Conservation (phyloP, 768 basidiomycete species). For the Tylopilus vinaceipallidus region DNA sequence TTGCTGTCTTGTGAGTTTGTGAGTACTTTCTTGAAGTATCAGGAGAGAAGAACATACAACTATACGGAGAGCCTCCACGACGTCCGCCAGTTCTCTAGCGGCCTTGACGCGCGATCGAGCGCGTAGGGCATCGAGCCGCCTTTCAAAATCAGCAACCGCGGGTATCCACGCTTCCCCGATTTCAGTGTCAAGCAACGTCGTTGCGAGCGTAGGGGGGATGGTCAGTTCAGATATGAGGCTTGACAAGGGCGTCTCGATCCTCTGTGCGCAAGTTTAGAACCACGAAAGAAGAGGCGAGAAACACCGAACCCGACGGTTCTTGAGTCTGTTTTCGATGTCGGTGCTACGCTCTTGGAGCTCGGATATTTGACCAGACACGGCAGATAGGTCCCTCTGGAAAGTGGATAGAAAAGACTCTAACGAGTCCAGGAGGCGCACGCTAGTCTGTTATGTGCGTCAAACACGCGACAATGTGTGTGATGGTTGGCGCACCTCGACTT, state of each 20-base stretch:
- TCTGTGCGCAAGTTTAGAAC: conserved; percentile 45
- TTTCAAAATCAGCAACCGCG: conserved; percentile 79
- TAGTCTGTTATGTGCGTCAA: conserved; percentile 55
- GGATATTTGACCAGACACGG: conserved; percentile 94
- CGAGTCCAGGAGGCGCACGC: conserved; percentile 79
- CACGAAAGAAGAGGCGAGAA: neutral
- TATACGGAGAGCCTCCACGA: conserved; percentile 84
- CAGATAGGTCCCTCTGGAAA: conserved; percentile 91
- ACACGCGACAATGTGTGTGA: neutral
- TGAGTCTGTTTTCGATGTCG: conserved; percentile 84
- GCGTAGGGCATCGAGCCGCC: conserved; percentile 63
- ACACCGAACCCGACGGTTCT: conserved; percentile 71
- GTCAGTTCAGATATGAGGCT: conserved; percentile 77
- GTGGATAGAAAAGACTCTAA: conserved; percentile 91
- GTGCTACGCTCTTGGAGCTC: conserved; percentile 89
- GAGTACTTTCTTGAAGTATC: conserved; percentile 1
- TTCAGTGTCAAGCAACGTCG: conserved; percentile 76
- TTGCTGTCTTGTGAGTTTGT: conserved; percentile 64
- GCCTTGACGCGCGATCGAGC: conserved; percentile 82
- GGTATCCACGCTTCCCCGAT: conserved; percentile 89
- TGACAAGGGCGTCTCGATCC: conserved; percentile 84
- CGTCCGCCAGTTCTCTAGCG: conserved; percentile 76
- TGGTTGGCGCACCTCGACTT: conserved; percentile 64
- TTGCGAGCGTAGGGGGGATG: conserved; percentile 77
- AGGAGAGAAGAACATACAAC: conserved; percentile 53